These are phyloP conservation scores for Noccaea bulbosa DNA, from an alignment of 345 rosid genomes.

Conservation along the genomic window DNA sequence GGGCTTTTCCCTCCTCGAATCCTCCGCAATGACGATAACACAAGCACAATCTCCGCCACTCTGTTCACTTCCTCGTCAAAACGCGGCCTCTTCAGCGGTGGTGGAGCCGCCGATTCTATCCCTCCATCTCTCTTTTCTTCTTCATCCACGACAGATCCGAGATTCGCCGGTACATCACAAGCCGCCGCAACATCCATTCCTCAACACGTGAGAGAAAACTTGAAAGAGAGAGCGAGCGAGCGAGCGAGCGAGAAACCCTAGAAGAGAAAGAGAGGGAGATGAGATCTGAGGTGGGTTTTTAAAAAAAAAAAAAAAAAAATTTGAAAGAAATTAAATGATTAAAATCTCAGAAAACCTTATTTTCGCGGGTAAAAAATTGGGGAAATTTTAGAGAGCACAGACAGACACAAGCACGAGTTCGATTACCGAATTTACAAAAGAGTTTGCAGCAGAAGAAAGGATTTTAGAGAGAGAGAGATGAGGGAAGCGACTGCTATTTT, in stretches of 20 bases:
- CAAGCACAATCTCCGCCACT: slow-evolving; percentile 89
- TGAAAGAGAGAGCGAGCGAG: not conserved
- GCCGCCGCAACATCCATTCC: slow-evolving; percentile 32
- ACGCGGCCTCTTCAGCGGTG: slow-evolving; percentile 50
- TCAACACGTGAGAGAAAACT: not conserved
- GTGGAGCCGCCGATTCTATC: slow-evolving; percentile 32
- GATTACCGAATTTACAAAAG: slow-evolving; percentile 23
- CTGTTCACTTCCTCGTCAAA: slow-evolving; percentile 48
- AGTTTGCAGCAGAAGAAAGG: slow-evolving; percentile 20
- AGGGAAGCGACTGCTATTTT: slow-evolving; percentile 6
- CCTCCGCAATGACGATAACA: slow-evolving; percentile 75
- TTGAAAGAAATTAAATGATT: slow-evolving; percentile 9
- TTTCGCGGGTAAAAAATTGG: slow-evolving; percentile 40
- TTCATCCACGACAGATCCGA: slow-evolving; percentile 6
- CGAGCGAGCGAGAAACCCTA: slow-evolving; percentile 31
- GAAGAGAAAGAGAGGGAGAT: slow-evolving; percentile 41
- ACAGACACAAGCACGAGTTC: not conserved
- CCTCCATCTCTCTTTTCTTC: slow-evolving; percentile 22
- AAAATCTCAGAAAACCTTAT: slow-evolving; percentile 9
- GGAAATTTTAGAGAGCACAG: slow-evolving; percentile 2
- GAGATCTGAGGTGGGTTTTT: slow-evolving; percentile 24
- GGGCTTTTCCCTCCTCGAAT: slow-evolving; percentile 79
- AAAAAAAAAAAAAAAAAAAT: not conserved
- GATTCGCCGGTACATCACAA: slow-evolving; percentile 28
- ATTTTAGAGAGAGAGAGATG: slow-evolving; percentile 16